Conservation (phyloP, 2,329 filamentous ascomycete genomes). For the Cordyceps farinosa region DNA sequence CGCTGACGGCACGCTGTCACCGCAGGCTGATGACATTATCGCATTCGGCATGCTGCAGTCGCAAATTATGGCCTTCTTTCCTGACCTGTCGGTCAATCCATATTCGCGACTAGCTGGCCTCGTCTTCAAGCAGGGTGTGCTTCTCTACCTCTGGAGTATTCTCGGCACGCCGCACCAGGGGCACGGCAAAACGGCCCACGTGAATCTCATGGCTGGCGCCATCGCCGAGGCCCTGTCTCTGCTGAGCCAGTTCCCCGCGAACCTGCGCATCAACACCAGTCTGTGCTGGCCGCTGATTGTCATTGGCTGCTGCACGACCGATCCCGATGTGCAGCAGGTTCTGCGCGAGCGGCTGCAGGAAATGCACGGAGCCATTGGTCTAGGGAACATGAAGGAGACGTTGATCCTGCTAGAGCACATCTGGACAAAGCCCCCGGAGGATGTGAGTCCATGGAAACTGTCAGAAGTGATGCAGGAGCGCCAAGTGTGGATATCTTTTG, state of each 20-base stretch:
- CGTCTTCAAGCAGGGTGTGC: slow-evolving; percentile 43
- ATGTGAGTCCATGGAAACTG: slow-evolving; percentile 41
- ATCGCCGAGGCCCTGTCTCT: slow-evolving; percentile 30
- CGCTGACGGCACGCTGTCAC: slow-evolving; percentile 19
- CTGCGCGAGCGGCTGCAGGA: slow-evolving; percentile 32
- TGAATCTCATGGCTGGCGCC: slow-evolving; percentile 28
- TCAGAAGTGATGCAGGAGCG: slow-evolving; percentile 43
- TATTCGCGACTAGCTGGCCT: slow-evolving; percentile 39
- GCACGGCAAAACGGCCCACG: slow-evolving; percentile 22
- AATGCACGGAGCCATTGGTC: slow-evolving; percentile 37
- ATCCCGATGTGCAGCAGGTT: slow-evolving; percentile 34
- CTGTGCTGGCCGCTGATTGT: slow-evolving; percentile 39
- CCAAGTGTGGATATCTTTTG: slow-evolving; percentile 48
- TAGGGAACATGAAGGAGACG: slow-evolving; percentile 45
- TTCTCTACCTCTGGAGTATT: slow-evolving; percentile 40
- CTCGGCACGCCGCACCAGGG: slow-evolving; percentile 28
- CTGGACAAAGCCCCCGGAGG: slow-evolving; percentile 34
- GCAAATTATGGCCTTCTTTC: slow-evolving; percentile 39
- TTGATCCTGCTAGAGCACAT: slow-evolving; percentile 39
- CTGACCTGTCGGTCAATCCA: slow-evolving; percentile 31
- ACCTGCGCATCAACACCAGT: slow-evolving; percentile 37
- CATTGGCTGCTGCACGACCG: slow-evolving; percentile 35
- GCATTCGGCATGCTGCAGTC: slow-evolving; percentile 41
- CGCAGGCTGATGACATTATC: slow-evolving; percentile 40
- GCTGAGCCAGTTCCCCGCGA: slow-evolving; percentile 31